Conservation (phyloP, 1,139 yeast genomes). For the Sugiyamaella sp. region DNA sequence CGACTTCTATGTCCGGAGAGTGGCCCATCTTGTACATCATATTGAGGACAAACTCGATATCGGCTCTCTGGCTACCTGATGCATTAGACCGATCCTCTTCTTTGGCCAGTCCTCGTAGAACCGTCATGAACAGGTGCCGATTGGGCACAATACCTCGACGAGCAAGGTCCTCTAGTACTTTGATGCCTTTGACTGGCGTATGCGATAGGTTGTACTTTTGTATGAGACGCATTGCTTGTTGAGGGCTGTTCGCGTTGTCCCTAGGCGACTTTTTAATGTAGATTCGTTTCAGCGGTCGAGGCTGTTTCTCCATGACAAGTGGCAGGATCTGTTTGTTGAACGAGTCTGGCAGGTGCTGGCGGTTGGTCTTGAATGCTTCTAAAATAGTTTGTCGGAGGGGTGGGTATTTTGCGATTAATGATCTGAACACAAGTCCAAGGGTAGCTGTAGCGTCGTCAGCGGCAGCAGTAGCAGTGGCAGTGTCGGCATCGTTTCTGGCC, state of each 20-base stretch:
- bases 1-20: constrained; percentile 19
- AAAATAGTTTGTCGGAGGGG: constrained; percentile 6
- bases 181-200: constrained; percentile 24
- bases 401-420: constrained; percentile 9
- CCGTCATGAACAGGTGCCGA: constrained; percentile 24
- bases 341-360: not conserved
- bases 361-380: constrained; percentile 5
- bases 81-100: constrained; percentile 7
- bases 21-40: constrained; percentile 27
- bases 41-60: constrained; percentile 22
- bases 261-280: not conserved
- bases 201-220: constrained; percentile 20
- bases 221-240: constrained; percentile 19
- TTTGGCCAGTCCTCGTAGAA: constrained; percentile 26
- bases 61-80: not conserved
- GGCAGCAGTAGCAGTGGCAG: not conserved
- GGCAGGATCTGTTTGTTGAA: not conserved
- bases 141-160: constrained; percentile 30
- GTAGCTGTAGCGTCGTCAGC: not conserved
- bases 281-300: constrained; percentile 1
- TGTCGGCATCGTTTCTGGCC: not conserved
- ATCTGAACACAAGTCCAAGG: constrained; percentile 1
- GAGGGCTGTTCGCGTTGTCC: constrained; percentile 13
- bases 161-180: constrained; percentile 25
- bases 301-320: constrained; percentile 4